Base-by-base conservation (phyloP, 2,329 filamentous ascomycete species). In the Rhynchosporium graminicola region DNA sequence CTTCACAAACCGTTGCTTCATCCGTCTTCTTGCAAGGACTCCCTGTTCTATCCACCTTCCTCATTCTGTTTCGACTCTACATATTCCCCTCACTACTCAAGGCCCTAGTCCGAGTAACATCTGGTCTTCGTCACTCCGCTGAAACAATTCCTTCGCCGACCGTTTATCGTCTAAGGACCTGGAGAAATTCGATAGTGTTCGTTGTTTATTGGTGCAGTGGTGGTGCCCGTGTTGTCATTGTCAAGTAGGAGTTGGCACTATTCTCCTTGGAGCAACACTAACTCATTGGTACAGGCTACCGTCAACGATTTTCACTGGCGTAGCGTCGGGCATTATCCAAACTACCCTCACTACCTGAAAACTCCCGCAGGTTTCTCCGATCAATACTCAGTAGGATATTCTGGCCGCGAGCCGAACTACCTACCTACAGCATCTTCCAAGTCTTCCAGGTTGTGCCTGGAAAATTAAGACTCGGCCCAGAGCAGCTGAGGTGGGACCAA, bases 231-330 rank as follows among this genome's bases (percentile, higher is more conserved):
- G 20, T 20, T 20, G 20, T 20, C 20, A 28, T 57, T 36, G 54
- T 57, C 54, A 57, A 57, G 28, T 31, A 56, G 38, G 13, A 57
- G 28, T 46, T 45, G 12, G 40, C 10, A 43, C 54, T 28, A 46
- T 46, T 29, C 51, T 54, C 33, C 3, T 40, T 57, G 29, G 42
- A 57, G 42, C 28, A 46, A 33, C 38, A 46, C 54, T 57, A 57
- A 57, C 38, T 33, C 26, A 10, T 15, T 46, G 38, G 40, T 46
- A 3, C 54, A 57, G 54, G 45, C 54, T 57, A 57, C 45, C 54
- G n/a, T 13, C 52, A 56, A 31, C 52, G 20, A 43, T 43, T 38
- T 40, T 12, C 48, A 42, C 51, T 56, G 20, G 52, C 20, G 9
- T 38, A 56, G 52, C 51, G 33, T n/a, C 52, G 36, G 52, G 42